Evolutionary conservation across 1,139 yeast genomes (phyloP).

Genomic region (Blastobotrys illinoisensis): DNA sequence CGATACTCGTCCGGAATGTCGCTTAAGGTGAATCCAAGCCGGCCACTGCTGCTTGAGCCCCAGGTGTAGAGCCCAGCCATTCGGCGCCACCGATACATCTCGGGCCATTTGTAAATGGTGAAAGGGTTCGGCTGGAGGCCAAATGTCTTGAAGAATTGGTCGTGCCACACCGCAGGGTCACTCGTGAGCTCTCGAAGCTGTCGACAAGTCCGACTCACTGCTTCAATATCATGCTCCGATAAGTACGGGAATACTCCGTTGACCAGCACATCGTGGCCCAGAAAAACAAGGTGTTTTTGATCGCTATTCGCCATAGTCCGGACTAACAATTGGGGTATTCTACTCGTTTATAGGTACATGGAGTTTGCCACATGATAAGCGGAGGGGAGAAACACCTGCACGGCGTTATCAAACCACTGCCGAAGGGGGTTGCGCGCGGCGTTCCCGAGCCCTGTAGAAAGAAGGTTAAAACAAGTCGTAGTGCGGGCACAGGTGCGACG

Average conservation of each 20-base stretch:
- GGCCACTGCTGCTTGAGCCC: conserved; percentile 52
- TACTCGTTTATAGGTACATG: neutral
- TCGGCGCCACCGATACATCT: conserved; percentile 43
- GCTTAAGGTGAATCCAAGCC: conserved; percentile 48
- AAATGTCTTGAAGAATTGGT: conserved; percentile 24
- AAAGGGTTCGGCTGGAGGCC: conserved; percentile 25
- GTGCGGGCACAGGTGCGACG: no score
- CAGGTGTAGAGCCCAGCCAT: conserved; percentile 51
- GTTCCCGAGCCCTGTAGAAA: no score
- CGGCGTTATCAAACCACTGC: neutral
- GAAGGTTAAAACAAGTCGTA: neutral
- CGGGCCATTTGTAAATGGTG: conserved; percentile 42
- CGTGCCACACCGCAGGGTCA: conserved; percentile 30
- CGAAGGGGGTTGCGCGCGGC: no score
- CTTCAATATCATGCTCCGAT: conserved; percentile 20
- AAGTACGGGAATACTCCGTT: conserved; percentile 27
- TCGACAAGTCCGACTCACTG: conserved; percentile 20
- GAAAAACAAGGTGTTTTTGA: neutral
- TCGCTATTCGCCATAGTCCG: neutral
- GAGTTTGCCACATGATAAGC: neutral
- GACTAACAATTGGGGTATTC: neutral
- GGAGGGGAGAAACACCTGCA: neutral
- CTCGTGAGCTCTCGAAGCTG: conserved; percentile 16
- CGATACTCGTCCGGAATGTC: conserved; percentile 14
- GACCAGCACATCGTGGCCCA: conserved; percentile 30